phyloP scores from a whole-genome alignment of 331 rosid species.

The Malus hybrid region DNA sequence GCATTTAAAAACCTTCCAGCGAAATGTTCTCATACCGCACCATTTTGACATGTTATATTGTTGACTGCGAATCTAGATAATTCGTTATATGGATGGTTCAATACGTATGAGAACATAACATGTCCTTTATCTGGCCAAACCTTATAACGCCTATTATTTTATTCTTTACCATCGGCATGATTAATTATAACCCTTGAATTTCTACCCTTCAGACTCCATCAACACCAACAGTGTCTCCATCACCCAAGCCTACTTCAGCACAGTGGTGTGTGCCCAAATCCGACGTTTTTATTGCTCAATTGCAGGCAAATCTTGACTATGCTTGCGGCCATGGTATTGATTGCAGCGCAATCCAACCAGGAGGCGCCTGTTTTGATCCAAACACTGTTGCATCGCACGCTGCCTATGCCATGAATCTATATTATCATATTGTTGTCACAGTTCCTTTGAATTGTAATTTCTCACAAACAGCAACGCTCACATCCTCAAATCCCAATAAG shows the following conservation, averaged over 20 bases:
- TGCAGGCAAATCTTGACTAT: conserved; percentile 71
- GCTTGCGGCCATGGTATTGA: conserved; percentile 71
- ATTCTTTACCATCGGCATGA: neutral
- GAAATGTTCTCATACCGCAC: neutral
- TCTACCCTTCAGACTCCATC: conserved; percentile 44
- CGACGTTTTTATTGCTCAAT: conserved; percentile 44
- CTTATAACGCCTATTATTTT: neutral
- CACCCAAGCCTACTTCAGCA: conserved; percentile 29
- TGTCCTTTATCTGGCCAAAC: neutral
- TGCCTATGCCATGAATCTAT: conserved; percentile 84
- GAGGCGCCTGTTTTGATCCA: conserved; percentile 84
- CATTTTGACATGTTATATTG: neutral
- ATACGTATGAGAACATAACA: neutral
- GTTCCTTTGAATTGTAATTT: conserved; percentile 79
- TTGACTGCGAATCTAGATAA: neutral
- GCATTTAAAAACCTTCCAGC: neutral
- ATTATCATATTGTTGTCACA: conserved; percentile 50
- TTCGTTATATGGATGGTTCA: neutral
- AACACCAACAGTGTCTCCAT: conserved; percentile 38
- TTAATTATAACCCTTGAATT: neutral
- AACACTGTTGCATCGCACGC: conserved; percentile 70
- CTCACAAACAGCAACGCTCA: conserved; percentile 68
- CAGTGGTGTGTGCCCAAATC: conserved; percentile 77
- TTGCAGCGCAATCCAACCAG: conserved; percentile 69
- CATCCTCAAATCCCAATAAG: conserved; percentile 85